These are phyloP conservation scores for Cercospora zeina DNA, from an alignment of 2,329 filamentous ascomycete genomes.

Conservation along the genomic window DNA sequence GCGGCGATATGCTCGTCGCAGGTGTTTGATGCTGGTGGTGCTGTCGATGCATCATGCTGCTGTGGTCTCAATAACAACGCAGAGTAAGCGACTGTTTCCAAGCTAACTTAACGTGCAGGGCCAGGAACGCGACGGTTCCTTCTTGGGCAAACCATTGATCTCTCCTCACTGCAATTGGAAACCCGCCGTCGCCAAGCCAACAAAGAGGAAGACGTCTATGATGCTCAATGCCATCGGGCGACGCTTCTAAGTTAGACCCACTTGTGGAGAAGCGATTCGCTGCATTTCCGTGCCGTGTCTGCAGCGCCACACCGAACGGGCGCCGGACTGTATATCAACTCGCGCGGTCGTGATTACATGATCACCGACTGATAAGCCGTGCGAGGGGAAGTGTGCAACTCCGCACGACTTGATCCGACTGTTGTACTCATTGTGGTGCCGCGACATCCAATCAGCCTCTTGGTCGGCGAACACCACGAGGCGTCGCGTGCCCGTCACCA, in stretches of 20 bases:
- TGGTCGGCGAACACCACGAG: not conserved
- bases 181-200: not conserved
- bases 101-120: not conserved
- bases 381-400: not conserved
- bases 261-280: not conserved
- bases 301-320: not conserved
- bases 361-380: slow-evolving; percentile 9
- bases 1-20: slow-evolving; percentile 1
- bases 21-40: not conserved
- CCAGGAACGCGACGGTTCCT: not conserved
- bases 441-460: not conserved
- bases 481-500: not conserved
- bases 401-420: not conserved
- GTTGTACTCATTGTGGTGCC: not conserved
- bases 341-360: slow-evolving; percentile 4
- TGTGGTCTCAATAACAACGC: not conserved
- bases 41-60: not conserved
- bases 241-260: slow-evolving; percentile 1
- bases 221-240: slow-evolving; percentile 10
- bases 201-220: slow-evolving; percentile 7
- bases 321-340: not conserved
- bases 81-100: not conserved
- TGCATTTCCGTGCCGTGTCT: not conserved
- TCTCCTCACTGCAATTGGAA: not conserved
- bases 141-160: not conserved